Evolutionary conservation across 441 rosid species (phyloP).

Genomic region (Mallotus repandus): DNA sequence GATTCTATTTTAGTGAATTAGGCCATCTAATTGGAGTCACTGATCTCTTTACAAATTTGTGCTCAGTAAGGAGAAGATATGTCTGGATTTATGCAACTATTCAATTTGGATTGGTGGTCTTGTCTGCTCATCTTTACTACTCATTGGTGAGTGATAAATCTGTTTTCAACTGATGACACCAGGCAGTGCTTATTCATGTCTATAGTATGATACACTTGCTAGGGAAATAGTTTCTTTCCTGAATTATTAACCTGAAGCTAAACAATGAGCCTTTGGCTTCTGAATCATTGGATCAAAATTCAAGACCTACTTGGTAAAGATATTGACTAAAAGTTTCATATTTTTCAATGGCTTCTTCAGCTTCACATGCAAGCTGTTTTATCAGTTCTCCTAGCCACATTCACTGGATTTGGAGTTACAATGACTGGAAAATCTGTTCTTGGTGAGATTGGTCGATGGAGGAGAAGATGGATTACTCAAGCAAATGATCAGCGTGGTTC

Average conservation of each 20-base stretch:
- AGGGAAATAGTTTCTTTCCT: too few relatives aligned
- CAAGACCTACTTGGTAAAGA: not conserved
- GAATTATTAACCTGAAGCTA: not conserved
- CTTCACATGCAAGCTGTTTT: slow-evolving; percentile 64
- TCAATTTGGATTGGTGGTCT: slow-evolving; percentile 73
- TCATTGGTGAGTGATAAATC: slow-evolving; percentile 50
- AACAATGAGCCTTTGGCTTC: not conserved
- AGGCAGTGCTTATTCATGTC: not conserved
- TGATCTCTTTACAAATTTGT: slow-evolving; percentile 15
- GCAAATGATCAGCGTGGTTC: slow-evolving; percentile 26
- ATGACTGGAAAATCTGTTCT: slow-evolving; percentile 59
- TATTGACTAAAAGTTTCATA: slow-evolving; percentile 1
- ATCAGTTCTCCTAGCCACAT: slow-evolving; percentile 68
- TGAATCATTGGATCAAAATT: not conserved
- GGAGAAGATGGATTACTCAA: slow-evolving; percentile 30
- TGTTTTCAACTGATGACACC: not conserved
- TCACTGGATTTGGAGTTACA: slow-evolving; percentile 74
- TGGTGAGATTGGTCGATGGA: slow-evolving; percentile 45
- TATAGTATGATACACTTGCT: too few relatives aligned
- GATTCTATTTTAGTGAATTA: not conserved
- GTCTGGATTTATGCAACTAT: slow-evolving; percentile 73
- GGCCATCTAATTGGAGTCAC: slow-evolving; percentile 15
- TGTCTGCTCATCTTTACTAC: slow-evolving; percentile 72
- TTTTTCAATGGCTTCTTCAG: slow-evolving; percentile 40
- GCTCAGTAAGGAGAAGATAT: slow-evolving; percentile 57